These are phyloP conservation scores for Nitzschia sp. DNA, from an alignment of 108 stramenopile species.

Conservation along the genomic window DNA sequence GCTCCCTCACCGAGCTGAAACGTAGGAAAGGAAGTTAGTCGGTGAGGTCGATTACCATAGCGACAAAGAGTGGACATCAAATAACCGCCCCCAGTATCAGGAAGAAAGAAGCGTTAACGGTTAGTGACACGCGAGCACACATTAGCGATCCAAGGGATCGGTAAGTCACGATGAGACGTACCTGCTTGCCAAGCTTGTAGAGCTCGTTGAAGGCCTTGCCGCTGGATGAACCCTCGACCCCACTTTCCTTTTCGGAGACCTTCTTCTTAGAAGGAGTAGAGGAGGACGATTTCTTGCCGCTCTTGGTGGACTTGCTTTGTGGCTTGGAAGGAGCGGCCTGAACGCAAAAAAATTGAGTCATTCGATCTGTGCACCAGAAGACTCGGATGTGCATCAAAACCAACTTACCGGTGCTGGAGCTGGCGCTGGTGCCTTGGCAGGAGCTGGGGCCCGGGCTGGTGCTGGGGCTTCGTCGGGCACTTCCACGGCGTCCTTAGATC, in stretches of 20 bases:
- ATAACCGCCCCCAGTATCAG: neutral
- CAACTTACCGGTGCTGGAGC: constrained; percentile 1
- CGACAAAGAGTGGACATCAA: constrained; percentile 6
- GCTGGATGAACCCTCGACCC: constrained; percentile 40
- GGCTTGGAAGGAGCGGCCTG: neutral
- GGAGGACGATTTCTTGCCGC: neutral
- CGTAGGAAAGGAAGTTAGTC: neutral
- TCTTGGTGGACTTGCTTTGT: neutral
- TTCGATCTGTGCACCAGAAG: too few species aligned
- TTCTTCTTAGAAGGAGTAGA: neutral
- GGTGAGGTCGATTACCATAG: neutral
- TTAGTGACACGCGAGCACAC: constrained; percentile 7
- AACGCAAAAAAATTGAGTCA: too few species aligned
- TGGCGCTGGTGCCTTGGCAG: neutral
- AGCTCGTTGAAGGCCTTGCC: constrained; percentile 52
- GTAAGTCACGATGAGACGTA: constrained; percentile 23
- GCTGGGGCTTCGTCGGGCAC: constrained; percentile 8
- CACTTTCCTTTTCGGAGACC: neutral
- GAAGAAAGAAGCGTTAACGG: neutral
- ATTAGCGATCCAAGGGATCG: neutral
- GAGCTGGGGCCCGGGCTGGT: constrained; percentile 13
- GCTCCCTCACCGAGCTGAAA: constrained; percentile 78
- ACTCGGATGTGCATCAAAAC: too few species aligned
- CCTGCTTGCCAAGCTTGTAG: constrained; percentile 64
- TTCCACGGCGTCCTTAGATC: constrained; percentile 11